These are phyloP conservation scores for Raddia distichophylla DNA, from an alignment of 176 grass and related monocot species.

Conservation along the genomic window DNA sequence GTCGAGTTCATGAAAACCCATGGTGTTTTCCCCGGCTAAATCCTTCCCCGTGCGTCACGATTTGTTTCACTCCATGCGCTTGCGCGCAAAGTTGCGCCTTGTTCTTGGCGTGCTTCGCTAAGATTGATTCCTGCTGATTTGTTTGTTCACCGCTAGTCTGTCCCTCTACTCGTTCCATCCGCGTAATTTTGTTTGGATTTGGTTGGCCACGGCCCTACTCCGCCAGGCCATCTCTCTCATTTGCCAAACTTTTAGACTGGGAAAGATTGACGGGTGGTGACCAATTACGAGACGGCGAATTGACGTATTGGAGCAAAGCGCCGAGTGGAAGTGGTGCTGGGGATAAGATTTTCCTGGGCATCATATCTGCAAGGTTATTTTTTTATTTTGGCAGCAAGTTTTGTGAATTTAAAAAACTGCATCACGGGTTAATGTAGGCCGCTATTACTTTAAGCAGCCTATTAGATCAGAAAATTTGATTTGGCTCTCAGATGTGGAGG, in stretches of 20 bases:
- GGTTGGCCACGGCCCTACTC: slow-evolving; percentile 33
- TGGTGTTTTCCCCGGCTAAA: background rate
- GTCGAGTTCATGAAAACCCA: background rate
- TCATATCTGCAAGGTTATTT: slow-evolving; percentile 20
- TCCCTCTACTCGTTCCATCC: slow-evolving; percentile 14
- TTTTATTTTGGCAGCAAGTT: slow-evolving; percentile 7
- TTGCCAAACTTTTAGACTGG: slow-evolving; percentile 49
- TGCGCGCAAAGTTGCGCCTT: background rate
- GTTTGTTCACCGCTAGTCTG: slow-evolving; percentile 20
- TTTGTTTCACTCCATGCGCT: background rate
- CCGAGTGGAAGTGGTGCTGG: slow-evolving; percentile 23
- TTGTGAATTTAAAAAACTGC: background rate
- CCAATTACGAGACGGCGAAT: slow-evolving; percentile 32
- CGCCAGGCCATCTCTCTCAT: slow-evolving; percentile 22
- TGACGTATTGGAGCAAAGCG: slow-evolving; percentile 40
- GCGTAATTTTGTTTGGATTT: slow-evolving; percentile 41
- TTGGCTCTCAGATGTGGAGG: background rate
- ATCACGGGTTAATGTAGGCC: slow-evolving; percentile 1
- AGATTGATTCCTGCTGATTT: background rate
- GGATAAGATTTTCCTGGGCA: slow-evolving; percentile 30
- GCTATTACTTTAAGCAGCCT: background rate
- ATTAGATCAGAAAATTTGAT: background rate
- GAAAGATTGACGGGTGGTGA: slow-evolving; percentile 42
- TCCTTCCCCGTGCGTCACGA: background rate
- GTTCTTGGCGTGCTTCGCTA: background rate